Evolutionary conservation across 805 yeast species (phyloP).

Genomic region (Candida silvicultrix): DNA sequence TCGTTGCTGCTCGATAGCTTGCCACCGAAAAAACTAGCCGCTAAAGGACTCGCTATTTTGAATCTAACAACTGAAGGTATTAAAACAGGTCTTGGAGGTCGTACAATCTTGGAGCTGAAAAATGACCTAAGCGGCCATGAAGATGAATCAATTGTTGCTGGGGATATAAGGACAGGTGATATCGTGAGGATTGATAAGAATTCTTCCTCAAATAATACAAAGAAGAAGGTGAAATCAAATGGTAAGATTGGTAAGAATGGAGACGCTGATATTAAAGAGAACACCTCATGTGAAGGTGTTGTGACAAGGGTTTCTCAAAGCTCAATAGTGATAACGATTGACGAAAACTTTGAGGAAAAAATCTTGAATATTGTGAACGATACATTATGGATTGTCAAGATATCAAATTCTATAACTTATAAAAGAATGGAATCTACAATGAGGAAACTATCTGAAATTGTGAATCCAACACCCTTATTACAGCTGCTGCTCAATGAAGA

Average conservation of each 20-base stretch:
- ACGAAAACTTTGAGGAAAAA: slow-evolving; percentile 46
- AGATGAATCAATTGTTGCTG: slow-evolving; percentile 31
- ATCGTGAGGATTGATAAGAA: slow-evolving; percentile 55
- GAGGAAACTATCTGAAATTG: slow-evolving; percentile 53
- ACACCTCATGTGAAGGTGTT: slow-evolving; percentile 49
- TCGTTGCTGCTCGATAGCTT: slow-evolving; percentile 36
- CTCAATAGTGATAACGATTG: slow-evolving; percentile 52
- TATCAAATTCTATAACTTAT: slow-evolving; percentile 62
- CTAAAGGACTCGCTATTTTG: slow-evolving; percentile 67
- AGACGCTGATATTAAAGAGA: slow-evolving; percentile 12
- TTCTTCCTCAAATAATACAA: slow-evolving; percentile 12
- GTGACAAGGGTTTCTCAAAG: slow-evolving; percentile 46
- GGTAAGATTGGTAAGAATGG: slow-evolving; percentile 2
- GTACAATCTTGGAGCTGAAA: slow-evolving; percentile 55
- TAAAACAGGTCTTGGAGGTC: slow-evolving; percentile 77
- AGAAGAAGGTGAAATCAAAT: slow-evolving; percentile 17
- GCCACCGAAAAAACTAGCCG: slow-evolving; percentile 61
- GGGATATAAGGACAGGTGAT: slow-evolving; percentile 68
- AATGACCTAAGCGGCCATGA: slow-evolving; percentile 42
- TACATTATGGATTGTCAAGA: slow-evolving; percentile 54
- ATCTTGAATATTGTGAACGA: slow-evolving; percentile 36
- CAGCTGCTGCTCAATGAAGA: slow-evolving; percentile 42
- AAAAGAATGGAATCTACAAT: slow-evolving; percentile 75
- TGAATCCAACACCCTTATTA: slow-evolving; percentile 31
- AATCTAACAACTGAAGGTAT: slow-evolving; percentile 57